These are phyloP conservation scores for Fusarium sambucinum DNA, from an alignment of 2,329 filamentous ascomycete genomes.

Conservation along the genomic window DNA sequence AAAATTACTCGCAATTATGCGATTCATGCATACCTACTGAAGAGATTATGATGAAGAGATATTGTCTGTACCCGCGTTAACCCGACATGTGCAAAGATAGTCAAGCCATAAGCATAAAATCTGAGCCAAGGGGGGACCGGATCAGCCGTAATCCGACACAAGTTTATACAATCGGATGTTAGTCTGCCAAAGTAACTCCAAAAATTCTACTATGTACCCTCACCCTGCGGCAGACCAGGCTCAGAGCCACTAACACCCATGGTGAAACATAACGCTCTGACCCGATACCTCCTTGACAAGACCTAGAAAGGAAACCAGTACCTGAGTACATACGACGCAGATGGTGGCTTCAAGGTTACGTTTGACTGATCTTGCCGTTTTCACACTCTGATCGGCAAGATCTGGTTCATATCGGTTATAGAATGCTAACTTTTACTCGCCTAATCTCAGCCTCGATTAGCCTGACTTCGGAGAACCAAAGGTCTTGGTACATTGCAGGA, in stretches of 20 bases:
- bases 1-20: background rate
- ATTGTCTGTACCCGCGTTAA: slow-evolving; percentile 2
- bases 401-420: slow-evolving; percentile 4
- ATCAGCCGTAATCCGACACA: slow-evolving; percentile 24
- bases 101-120: background rate
- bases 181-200: slow-evolving; percentile 12
- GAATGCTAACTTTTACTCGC: background rate
- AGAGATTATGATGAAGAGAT: background rate
- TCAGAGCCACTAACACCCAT: slow-evolving; percentile 38
- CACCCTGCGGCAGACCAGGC: slow-evolving; percentile 20
- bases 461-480: background rate
- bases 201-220: background rate
- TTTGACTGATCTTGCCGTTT: background rate
- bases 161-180: background rate
- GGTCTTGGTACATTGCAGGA: background rate
- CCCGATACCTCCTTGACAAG: slow-evolving; percentile 4
- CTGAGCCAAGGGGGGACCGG: slow-evolving; percentile 2
- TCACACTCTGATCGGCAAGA: slow-evolving; percentile 1
- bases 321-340: background rate
- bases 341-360: background rate
- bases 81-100: background rate
- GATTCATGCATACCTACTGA: slow-evolving; percentile 9
- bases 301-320: background rate
- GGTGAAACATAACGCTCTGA: slow-evolving; percentile 48
- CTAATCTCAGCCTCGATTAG: slow-evolving; percentile 4